A percentile compares a stretch with the other conserved stretches of the same genome.
These are phyloP conservation scores for Lachnellula cervina DNA, from an alignment of 2,329 filamentous ascomycete genomes.

Conservation along the genomic window DNA sequence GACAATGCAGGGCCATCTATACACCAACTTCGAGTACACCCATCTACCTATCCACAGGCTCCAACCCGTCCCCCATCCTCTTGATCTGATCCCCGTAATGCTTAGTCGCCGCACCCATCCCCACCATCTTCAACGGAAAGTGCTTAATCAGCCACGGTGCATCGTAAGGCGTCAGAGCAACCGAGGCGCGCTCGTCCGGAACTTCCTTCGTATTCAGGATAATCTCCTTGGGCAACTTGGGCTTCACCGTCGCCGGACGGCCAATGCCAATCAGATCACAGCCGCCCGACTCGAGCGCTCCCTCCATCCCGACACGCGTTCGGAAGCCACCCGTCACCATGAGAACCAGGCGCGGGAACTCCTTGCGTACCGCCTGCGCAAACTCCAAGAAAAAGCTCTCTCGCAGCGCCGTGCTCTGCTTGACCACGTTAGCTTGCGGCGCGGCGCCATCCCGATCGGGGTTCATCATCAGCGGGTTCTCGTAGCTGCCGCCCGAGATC, in stretches of 20 bases:
- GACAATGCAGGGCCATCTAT: no score
- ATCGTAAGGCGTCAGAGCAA: conserved; percentile 21
- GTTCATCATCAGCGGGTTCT: conserved; percentile 33
- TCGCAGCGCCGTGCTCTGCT: conserved; percentile 10
- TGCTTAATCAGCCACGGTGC: conserved; percentile 31
- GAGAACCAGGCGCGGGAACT: conserved; percentile 7
- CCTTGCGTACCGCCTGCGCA: conserved; percentile 6
- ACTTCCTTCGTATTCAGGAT: conserved; percentile 13
- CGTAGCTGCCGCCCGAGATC: conserved; percentile 44
- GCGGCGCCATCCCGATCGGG: background rate
- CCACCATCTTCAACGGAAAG: conserved; percentile 32
- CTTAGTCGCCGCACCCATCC: conserved; percentile 31
- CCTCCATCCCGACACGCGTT: conserved; percentile 8
- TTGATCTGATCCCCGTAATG: conserved; percentile 7
- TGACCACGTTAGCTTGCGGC: conserved; percentile 1
- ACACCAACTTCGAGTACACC: no score
- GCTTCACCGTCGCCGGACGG: conserved; percentile 8
- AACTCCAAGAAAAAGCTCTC: conserved; percentile 13
- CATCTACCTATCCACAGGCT: no score
- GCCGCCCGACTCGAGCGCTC: conserved; percentile 6
- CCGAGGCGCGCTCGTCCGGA: conserved; percentile 22
- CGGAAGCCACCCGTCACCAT: conserved; percentile 6
- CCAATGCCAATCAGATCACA: conserved; percentile 12
- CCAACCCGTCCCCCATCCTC: no score
- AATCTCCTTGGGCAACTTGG: conserved; percentile 11